Evolutionary conservation across 192 early-diverging fungal genomes (phyloP).

Genomic region (Pilaira anomala): DNA sequence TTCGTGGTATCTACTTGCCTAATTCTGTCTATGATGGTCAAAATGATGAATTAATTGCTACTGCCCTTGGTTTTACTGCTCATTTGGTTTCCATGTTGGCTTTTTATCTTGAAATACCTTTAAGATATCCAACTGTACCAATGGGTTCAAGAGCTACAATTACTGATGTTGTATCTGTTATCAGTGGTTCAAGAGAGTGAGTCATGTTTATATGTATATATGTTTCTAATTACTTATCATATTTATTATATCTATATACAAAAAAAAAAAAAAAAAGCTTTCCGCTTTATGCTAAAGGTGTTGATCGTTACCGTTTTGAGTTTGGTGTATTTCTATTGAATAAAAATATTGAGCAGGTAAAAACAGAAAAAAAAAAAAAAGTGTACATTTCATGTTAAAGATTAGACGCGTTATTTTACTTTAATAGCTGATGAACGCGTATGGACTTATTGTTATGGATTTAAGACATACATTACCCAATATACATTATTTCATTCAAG

Average conservation of each 20-base stretch:
- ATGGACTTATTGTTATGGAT: slow-evolving; percentile 62
- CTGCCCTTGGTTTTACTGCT: slow-evolving; percentile 65
- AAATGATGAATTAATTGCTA: slow-evolving; percentile 62
- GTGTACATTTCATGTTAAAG: neutral
- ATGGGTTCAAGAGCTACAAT: slow-evolving; percentile 75
- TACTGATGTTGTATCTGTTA: slow-evolving; percentile 42
- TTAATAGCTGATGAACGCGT: slow-evolving; percentile 65
- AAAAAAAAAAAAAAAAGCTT: no score
- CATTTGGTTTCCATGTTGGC: slow-evolving; percentile 71
- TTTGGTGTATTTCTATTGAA: slow-evolving; percentile 84
- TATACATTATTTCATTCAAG: slow-evolving; percentile 57
- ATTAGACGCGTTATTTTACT: no score
- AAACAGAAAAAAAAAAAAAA: neutral
- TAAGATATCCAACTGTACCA: slow-evolving; percentile 70
- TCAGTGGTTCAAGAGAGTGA: slow-evolving; percentile 38
- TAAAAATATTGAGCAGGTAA: slow-evolving; percentile 83
- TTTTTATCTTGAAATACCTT: slow-evolving; percentile 62
- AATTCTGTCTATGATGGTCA: slow-evolving; percentile 51
- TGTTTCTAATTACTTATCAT: neutral
- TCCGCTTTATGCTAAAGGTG: slow-evolving; percentile 68
- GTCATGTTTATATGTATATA: slow-evolving; percentile 7
- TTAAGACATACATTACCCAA: slow-evolving; percentile 73
- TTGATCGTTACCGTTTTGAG: slow-evolving; percentile 68
- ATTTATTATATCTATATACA: slow-evolving; percentile 1
- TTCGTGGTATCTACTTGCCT: slow-evolving; percentile 52